Percentiles rank a stretch among this genome's conserved stretches.
Conservation (phyloP, 2,329 filamentous ascomycete genomes). For the Penicillium sp. region DNA sequence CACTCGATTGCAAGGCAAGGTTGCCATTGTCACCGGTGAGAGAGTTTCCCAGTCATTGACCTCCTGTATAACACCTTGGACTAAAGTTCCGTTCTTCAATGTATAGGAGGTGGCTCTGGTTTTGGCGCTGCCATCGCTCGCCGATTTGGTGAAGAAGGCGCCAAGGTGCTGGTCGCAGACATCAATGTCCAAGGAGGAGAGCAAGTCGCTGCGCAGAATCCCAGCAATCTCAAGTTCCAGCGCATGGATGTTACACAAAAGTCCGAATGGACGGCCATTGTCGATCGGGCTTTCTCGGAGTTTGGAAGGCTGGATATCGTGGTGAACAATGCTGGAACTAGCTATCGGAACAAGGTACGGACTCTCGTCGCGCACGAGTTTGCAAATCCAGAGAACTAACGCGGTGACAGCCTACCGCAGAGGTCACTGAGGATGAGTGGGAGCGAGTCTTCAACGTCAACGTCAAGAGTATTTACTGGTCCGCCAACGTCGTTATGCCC, state of each 20-base stretch:
- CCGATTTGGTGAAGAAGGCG: constrained; percentile 45
- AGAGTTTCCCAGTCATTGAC: background rate
- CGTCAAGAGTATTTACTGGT: constrained; percentile 46
- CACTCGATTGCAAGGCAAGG: constrained; percentile 45
- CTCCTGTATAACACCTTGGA: background rate
- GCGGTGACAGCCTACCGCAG: constrained; percentile 37
- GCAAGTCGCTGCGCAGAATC: constrained; percentile 34
- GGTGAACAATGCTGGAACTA: constrained; percentile 52
- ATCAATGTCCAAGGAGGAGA: constrained; percentile 42
- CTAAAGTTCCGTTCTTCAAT: background rate
- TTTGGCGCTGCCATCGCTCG: constrained; percentile 46
- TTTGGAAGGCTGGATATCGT: constrained; percentile 46
- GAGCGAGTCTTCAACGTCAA: constrained; percentile 49
- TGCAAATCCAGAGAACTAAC: background rate
- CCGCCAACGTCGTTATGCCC: constrained; percentile 37
- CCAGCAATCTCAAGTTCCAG: constrained; percentile 35
- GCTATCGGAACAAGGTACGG: constrained; percentile 43
- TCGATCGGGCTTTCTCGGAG: constrained; percentile 34
- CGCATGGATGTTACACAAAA: constrained; percentile 40
- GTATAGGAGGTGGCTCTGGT: constrained; percentile 43
- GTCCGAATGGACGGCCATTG: constrained; percentile 36
- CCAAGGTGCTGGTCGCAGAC: constrained; percentile 46
- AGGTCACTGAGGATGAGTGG: constrained; percentile 48
- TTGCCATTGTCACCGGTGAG: constrained; percentile 50
- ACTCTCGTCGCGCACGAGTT: background rate